These are phyloP conservation scores for Teratosphaeria destructans DNA, from an alignment of 2,329 filamentous ascomycete genomes.

Conservation along the genomic window DNA sequence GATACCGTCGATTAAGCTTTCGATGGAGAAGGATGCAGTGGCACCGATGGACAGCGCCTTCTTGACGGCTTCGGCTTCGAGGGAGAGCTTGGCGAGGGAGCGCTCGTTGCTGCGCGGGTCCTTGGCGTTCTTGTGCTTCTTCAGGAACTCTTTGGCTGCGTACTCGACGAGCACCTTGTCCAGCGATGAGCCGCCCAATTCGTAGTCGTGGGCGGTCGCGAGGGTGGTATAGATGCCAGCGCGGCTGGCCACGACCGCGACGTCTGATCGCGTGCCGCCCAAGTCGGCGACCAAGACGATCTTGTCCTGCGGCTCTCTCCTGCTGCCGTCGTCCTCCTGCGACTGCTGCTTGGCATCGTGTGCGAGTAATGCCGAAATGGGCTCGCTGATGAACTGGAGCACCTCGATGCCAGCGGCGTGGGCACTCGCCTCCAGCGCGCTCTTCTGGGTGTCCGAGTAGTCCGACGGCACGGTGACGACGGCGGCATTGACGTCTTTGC, in stretches of 20 bases:
- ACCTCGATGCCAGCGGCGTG: slow-evolving; percentile 76
- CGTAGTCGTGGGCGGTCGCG: slow-evolving; percentile 90
- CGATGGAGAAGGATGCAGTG: slow-evolving; percentile 85
- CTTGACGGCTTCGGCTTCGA: slow-evolving; percentile 85
- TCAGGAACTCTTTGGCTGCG: slow-evolving; percentile 97
- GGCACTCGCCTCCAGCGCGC: slow-evolving; percentile 66
- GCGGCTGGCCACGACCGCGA: slow-evolving; percentile 79
- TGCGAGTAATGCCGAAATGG: slow-evolving; percentile 75
- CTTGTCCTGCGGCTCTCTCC: slow-evolving; percentile 64
- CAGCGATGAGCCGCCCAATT: slow-evolving; percentile 74
- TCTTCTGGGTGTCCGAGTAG: slow-evolving; percentile 78
- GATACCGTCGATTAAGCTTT: slow-evolving; percentile 77
- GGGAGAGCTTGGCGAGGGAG: slow-evolving; percentile 81
- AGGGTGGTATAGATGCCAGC: slow-evolving; percentile 95
- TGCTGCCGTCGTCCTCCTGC: slow-evolving; percentile 3
- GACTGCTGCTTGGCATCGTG: slow-evolving; percentile 58
- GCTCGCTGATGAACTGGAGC: slow-evolving; percentile 86
- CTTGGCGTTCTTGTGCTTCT: slow-evolving; percentile 67
- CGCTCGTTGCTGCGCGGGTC: slow-evolving; percentile 76
- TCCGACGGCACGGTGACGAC: slow-evolving; percentile 92
- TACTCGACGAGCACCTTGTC: slow-evolving; percentile 90
- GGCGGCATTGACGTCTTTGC: slow-evolving; percentile 86
- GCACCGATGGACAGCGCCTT: slow-evolving; percentile 80
- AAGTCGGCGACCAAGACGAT: slow-evolving; percentile 84
- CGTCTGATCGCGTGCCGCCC: slow-evolving; percentile 84